Evolutionary conservation across 2,329 filamentous ascomycete species (phyloP).

Genomic region (Ophiostoma ulmi): DNA sequence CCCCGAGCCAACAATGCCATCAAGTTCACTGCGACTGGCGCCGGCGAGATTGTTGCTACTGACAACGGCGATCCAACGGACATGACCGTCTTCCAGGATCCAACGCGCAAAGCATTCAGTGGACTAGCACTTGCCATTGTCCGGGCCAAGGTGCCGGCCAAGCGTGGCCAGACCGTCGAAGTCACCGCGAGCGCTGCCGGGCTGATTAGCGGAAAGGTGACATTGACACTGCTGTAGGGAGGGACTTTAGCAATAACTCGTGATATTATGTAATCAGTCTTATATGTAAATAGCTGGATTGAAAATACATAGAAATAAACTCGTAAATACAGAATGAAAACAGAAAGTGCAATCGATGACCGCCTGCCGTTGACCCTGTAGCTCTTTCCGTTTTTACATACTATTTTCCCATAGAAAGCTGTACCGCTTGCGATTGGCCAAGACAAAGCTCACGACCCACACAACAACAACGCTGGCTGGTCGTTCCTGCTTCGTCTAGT

Average conservation of each 20-base stretch:
- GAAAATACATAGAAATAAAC: background rate
- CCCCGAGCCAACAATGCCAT: conserved; percentile 41
- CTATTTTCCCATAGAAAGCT: background rate
- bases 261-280: background rate
- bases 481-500: conserved; percentile 12
- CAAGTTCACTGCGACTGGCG: conserved; percentile 41
- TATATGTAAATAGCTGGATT: background rate
- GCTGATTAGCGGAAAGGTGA: conserved; percentile 22
- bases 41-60: conserved; percentile 45
- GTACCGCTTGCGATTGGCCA: background rate
- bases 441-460: conserved; percentile 17
- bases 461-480: conserved; percentile 19
- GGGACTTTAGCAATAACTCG: background rate
- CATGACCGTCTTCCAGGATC: conserved; percentile 40
- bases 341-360: background rate
- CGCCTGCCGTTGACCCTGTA: background rate
- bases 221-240: conserved; percentile 16
- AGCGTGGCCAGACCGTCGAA: conserved; percentile 6
- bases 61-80: conserved; percentile 49
- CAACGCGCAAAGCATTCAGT: conserved; percentile 39
- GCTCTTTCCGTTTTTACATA: background rate
- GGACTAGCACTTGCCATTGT: conserved; percentile 41
- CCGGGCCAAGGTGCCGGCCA: conserved; percentile 30
- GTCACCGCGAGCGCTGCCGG: conserved; percentile 27
- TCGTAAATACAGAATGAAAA: background rate